Percentiles rank a stretch among this genome's conserved stretches.
Evolutionary conservation across 176 grass and related monocot genomes (phyloP).

Genomic region (Oryza australiensis): DNA sequence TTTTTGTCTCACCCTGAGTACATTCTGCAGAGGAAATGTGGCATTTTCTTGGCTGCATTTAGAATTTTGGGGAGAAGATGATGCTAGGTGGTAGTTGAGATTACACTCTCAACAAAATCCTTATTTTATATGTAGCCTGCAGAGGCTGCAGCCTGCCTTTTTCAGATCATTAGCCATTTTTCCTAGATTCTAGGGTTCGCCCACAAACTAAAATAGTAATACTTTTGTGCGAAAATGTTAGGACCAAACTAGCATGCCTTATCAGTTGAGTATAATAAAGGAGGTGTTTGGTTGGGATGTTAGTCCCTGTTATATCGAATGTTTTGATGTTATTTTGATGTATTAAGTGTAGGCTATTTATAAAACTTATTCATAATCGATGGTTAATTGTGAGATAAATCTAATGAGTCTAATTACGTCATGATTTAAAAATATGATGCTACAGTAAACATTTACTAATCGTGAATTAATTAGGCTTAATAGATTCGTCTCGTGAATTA

Average conservation of each 20-base stretch:
- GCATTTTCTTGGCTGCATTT: slow-evolving; percentile 41
- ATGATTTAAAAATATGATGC: too few species aligned
- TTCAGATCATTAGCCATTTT: slow-evolving; percentile 5
- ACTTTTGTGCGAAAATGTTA: not conserved
- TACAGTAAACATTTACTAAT: too few species aligned
- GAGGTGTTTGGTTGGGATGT: too few species aligned
- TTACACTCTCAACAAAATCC: slow-evolving; percentile 13
- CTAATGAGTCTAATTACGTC: too few species aligned
- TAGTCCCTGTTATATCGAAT: too few species aligned
- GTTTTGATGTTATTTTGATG: too few species aligned
- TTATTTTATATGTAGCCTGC: slow-evolving; percentile 32
- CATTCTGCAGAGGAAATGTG: slow-evolving; percentile 30
- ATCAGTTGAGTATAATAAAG: too few species aligned
- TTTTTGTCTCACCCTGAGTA: slow-evolving; percentile 44
- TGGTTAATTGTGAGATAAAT: too few species aligned
- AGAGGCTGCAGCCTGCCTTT: slow-evolving; percentile 38
- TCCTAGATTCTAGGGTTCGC: slow-evolving; percentile 26
- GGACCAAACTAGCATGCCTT: not conserved
- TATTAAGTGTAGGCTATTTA: too few species aligned
- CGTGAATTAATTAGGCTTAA: too few species aligned
- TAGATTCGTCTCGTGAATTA: too few species aligned
- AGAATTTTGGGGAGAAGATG: slow-evolving; percentile 10
- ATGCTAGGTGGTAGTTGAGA: slow-evolving; percentile 37
- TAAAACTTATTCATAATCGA: too few species aligned
- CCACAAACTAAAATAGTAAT: not conserved